Base-by-base conservation (phyloP, 495 filamentous ascomycete genomes). In the Penicillium steckii region DNA sequence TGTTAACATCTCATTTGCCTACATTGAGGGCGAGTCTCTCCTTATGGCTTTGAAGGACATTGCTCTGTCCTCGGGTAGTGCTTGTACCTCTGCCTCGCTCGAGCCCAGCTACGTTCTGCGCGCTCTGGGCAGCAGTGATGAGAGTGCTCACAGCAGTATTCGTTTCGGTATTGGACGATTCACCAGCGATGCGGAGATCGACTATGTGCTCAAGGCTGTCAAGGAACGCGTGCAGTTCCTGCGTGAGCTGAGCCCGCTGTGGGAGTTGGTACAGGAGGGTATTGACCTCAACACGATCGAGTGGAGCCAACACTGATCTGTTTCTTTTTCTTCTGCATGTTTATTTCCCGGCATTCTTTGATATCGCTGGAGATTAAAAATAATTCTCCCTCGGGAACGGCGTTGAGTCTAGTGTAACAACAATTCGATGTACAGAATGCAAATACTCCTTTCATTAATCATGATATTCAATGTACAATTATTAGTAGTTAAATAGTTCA, bases 31-130 rank as follows among this genome's bases (percentile, higher is more conserved):
- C 48, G 94, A 98, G 69, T 97, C 93, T 4, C 86, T 98, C 4
- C 80, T 98, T 48, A 98, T 98, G 94, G 94, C 94, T 2, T 76
- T 98, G 46, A 97, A 97, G 71, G 95, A 98, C 63, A 95, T 98
- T 74, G 94, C 94, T 0, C 77, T 98, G 13, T 97, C 94, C 32
- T 97, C 95, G 2, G 94, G 94, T 45, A 96, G 91, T 62, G 94
- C 94, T 6, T 98, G 94, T 72, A 98, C 94, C 8, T 97, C 93
- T 18, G 93, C 95, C 2, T 97, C 95, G 22, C 72, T 98, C 27
- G 94, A 98, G 70, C 94, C 94, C 17, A 93, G 88, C 69, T 98
- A 98, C 66, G 94, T 98, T 24, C 78, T 98, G 19, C 85, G 95
- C 37, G 94, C 94, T 10, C 77, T 98, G 30, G 94, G 94, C 17